phyloP scores from a whole-genome alignment of 1,284 basidiomycete species.

The Thelephora terrestris region DNA sequence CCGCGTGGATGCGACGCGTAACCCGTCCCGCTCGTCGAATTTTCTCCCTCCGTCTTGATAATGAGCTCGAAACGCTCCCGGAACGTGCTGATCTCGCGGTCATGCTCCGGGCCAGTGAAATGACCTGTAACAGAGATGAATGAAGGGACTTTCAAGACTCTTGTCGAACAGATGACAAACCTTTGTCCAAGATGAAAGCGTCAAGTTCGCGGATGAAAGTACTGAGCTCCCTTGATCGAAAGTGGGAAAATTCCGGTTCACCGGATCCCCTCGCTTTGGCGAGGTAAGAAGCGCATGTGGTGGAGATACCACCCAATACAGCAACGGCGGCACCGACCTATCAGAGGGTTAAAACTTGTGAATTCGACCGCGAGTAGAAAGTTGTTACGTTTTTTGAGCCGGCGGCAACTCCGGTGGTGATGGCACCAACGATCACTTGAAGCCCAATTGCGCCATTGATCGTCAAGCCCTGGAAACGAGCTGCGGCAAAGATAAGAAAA shows the following conservation, averaged over 20 bases:
- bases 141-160: neutral
- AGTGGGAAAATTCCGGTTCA: constrained; percentile 51
- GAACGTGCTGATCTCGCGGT: constrained; percentile 18
- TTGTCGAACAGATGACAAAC: neutral
- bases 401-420: constrained; percentile 58
- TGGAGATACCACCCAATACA: constrained; percentile 42
- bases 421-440: constrained; percentile 52
- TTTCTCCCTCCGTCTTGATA: constrained; percentile 7
- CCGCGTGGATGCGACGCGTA: too few species aligned
- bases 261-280: constrained; percentile 56
- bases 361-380: neutral
- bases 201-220: constrained; percentile 50
- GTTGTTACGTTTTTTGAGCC: constrained; percentile 26
- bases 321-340: constrained; percentile 20
- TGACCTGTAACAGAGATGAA: constrained; percentile 15
- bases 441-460: constrained; percentile 47
- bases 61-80: constrained; percentile 24
- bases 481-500: constrained; percentile 18
- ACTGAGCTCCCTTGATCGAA: constrained; percentile 46
- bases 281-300: constrained; percentile 58
- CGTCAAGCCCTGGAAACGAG: constrained; percentile 34
- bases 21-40: neutral
- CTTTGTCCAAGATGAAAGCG: constrained; percentile 48
- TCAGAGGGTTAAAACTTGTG: neutral
- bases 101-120: constrained; percentile 17